Base-by-base conservation (phyloP, 208 protist genomes). In the Phytomonas sp. region DNA sequence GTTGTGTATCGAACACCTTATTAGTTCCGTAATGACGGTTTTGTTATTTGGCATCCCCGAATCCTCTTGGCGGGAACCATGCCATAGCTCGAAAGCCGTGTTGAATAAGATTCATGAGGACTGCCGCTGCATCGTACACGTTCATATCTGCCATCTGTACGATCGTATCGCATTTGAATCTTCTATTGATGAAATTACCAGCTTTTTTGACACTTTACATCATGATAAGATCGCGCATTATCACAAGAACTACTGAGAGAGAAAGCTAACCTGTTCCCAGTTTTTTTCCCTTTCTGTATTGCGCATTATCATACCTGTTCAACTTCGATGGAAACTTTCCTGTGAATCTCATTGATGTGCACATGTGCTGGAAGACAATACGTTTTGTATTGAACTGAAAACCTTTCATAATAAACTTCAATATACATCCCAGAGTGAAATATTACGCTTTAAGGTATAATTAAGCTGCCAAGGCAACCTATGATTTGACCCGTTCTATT, bases 11-110 rank as follows among this genome's bases (percentile, higher is more conserved):
- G 84, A 88, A 60, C 78, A 82, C 49, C 1, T 75, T 12, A 62
- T 91, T 12, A 74, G 83, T 7, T 89, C 81, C 71, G 0, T 83
- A 37, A 88, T 92, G 77, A 85, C 86, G 6, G 79, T 91, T 4
- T 70, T 88, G 33, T 75, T 94, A 2, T 94, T 94, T 75, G 89
- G 89, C 82, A 19, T 72, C 74, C 32, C 86, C 90, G 40, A 37
- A 37, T 37, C 34, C 8, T 37, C 34, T 8, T 37, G 34, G 34
- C 34, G 34, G 34, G 34, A 37, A 8, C 34, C 34, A 37, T 37
- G 34, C 34, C 5, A 37, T 37, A 62, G 79, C 19, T 69, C 75
- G 19, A 74, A 77, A 26, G 69, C 77, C 42, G 74, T 78, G 29
- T 63, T 92, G 40, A 65, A 71, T 29, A 66, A 68, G 30, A 81